phyloP scores from a whole-genome alignment of 2,329 filamentous ascomycete genomes.

The Cercospora zeae-maydis region DNA sequence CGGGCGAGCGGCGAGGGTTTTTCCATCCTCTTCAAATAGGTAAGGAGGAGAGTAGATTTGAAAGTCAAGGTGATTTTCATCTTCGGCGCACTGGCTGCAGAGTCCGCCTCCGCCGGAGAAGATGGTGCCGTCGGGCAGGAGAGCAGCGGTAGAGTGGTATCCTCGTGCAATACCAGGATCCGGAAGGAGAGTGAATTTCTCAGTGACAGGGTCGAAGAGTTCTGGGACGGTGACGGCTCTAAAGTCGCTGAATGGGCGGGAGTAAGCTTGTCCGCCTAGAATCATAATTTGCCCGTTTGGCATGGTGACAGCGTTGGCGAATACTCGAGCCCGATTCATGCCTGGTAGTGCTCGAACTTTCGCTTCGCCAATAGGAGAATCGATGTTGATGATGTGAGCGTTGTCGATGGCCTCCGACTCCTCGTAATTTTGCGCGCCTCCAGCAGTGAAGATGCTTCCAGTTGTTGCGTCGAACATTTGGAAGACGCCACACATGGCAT shows the following conservation, averaged over 20 bases:
- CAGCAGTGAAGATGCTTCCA: slow-evolving; percentile 54
- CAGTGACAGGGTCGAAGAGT: slow-evolving; percentile 21
- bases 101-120: slow-evolving; percentile 53
- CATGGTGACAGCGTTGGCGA: slow-evolving; percentile 27
- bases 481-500: slow-evolving; percentile 56
- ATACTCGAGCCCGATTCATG: slow-evolving; percentile 34
- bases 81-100: slow-evolving; percentile 34
- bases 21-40: slow-evolving; percentile 36
- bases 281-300: slow-evolving; percentile 38
- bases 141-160: slow-evolving; percentile 52
- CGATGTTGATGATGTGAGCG: slow-evolving; percentile 52
- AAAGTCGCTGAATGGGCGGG: slow-evolving; percentile 22
- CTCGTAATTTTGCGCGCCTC: slow-evolving; percentile 50
- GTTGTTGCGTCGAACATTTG: slow-evolving; percentile 55
- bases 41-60: slow-evolving; percentile 57
- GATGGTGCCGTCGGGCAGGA: slow-evolving; percentile 51
- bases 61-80: slow-evolving; percentile 51
- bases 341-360: neutral
- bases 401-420: slow-evolving; percentile 41
- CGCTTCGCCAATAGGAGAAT: slow-evolving; percentile 9
- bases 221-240: slow-evolving; percentile 20
- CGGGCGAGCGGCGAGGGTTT: neutral
- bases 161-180: slow-evolving; percentile 40
- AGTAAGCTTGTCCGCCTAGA: slow-evolving; percentile 30
- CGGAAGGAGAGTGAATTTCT: slow-evolving; percentile 17